Conservation (phyloP, 192 early-diverging fungal genomes). For the Ambispora gerdemannii region DNA sequence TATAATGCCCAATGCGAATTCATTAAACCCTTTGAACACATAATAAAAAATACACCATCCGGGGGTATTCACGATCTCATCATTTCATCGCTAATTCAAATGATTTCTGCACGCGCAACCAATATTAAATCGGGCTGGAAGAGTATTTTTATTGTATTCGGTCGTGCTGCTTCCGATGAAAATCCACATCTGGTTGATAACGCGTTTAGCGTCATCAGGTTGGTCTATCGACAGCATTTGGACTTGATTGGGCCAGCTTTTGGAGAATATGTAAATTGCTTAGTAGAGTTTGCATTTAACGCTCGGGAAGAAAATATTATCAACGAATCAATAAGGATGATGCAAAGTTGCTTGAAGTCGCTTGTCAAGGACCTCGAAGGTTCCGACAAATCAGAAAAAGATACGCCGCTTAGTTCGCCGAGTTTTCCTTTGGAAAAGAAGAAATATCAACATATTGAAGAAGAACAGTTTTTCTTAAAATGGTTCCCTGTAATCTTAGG, state of each 20-base stretch:
- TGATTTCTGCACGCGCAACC: conserved; percentile 67
- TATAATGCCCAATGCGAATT: conserved; percentile 94
- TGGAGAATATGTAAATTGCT: conserved; percentile 48
- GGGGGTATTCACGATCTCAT: conserved; percentile 69
- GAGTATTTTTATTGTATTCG: conserved; percentile 61
- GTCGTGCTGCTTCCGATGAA: conserved; percentile 63
- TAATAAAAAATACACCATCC: conserved; percentile 75
- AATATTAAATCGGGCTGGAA: conserved; percentile 85
- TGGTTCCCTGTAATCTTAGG: conserved; percentile 51
- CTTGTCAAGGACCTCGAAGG: conserved; percentile 38
- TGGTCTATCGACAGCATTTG: conserved; percentile 47
- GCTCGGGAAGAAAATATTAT: conserved; percentile 41
- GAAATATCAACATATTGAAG: conserved; percentile 35
- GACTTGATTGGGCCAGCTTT: conserved; percentile 47
- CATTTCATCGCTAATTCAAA: conserved; percentile 68
- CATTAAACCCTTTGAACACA: conserved; percentile 83
- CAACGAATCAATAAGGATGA: conserved; percentile 57
- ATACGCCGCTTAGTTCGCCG: conserved; percentile 57
- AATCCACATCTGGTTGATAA: conserved; percentile 48
- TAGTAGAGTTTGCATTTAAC: conserved; percentile 51
- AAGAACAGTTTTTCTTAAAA: conserved; percentile 48
- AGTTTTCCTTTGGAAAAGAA: conserved; percentile 37
- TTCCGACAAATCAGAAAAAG: conserved; percentile 30
- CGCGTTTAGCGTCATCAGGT: conserved; percentile 41
- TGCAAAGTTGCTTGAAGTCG: conserved; percentile 42